phyloP scores from a whole-genome alignment of 306 rosid genomes.

The Neltuma alba region DNA sequence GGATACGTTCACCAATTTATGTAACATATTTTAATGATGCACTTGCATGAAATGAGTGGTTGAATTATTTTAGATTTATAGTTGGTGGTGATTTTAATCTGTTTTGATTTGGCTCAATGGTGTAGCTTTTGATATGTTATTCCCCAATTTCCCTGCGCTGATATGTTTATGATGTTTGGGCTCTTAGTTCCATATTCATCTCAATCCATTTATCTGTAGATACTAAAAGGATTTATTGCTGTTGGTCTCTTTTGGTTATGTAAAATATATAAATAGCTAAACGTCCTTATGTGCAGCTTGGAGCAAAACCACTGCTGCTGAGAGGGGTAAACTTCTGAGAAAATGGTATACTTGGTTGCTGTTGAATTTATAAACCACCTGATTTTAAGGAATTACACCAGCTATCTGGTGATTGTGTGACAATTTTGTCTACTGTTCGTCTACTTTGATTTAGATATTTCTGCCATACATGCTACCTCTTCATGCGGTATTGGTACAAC shows the following conservation, averaged over 20 bases:
- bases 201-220: constrained; percentile 9
- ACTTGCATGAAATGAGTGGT: constrained; percentile 14
- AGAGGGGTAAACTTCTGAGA: constrained; percentile 79
- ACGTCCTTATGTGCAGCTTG: constrained; percentile 63
- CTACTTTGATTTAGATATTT: constrained; percentile 13
- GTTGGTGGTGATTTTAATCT: background rate
- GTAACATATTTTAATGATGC: background rate
- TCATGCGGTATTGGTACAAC: background rate
- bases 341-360: constrained; percentile 66
- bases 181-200: constrained; percentile 23
- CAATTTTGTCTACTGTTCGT: constrained; percentile 4
- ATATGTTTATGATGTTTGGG: constrained; percentile 24
- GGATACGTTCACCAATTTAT: constrained; percentile 14
- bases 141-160: constrained; percentile 4
- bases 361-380: constrained; percentile 31
- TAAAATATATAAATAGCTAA: constrained; percentile 9
- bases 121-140: constrained; percentile 3
- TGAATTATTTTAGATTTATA: constrained; percentile 2
- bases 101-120: constrained; percentile 27
- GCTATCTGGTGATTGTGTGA: constrained; percentile 5
- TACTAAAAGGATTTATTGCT: background rate
- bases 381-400: constrained; percentile 21
- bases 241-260: constrained; percentile 29
- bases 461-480: background rate
- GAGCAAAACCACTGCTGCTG: constrained; percentile 90